These are phyloP conservation scores for Cladophialophora carrionii DNA, from an alignment of 2,329 filamentous ascomycete genomes.

Conservation along the genomic window DNA sequence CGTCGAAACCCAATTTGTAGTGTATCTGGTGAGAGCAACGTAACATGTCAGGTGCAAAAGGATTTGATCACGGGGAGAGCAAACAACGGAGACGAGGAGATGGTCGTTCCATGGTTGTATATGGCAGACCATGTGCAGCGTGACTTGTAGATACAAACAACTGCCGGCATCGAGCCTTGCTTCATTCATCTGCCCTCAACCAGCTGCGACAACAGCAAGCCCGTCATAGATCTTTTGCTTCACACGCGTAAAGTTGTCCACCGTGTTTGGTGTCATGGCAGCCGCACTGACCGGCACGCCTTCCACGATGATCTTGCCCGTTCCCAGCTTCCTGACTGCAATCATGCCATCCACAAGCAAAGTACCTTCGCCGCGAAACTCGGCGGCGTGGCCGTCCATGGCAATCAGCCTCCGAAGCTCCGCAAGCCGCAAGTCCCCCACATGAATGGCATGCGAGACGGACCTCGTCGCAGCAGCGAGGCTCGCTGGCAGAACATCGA, in stretches of 20 bases:
- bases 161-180: background rate
- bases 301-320: constrained; percentile 87
- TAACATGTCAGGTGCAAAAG: background rate
- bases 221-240: constrained; percentile 92
- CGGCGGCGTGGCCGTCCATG: constrained; percentile 77
- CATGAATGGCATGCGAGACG: constrained; percentile 84
- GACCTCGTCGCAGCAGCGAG: constrained; percentile 74
- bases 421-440: constrained; percentile 86
- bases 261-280: constrained; percentile 53
- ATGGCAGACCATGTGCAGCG: background rate
- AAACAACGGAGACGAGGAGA: background rate
- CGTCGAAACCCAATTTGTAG: background rate
- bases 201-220: constrained; percentile 83
- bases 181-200: constrained; percentile 46
- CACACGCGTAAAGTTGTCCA: constrained; percentile 80
- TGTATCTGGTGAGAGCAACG: background rate
- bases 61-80: background rate
- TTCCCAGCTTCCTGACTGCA: constrained; percentile 82
- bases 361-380: constrained; percentile 91
- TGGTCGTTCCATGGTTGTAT: background rate
- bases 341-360: constrained; percentile 86
- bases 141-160: constrained; percentile 12
- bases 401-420: constrained; percentile 86
- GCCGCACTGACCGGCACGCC: constrained; percentile 63
- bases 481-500: constrained; percentile 62